Base-by-base conservation (phyloP, 257 asterid genomes). In the Euphrasia confusa region DNA sequence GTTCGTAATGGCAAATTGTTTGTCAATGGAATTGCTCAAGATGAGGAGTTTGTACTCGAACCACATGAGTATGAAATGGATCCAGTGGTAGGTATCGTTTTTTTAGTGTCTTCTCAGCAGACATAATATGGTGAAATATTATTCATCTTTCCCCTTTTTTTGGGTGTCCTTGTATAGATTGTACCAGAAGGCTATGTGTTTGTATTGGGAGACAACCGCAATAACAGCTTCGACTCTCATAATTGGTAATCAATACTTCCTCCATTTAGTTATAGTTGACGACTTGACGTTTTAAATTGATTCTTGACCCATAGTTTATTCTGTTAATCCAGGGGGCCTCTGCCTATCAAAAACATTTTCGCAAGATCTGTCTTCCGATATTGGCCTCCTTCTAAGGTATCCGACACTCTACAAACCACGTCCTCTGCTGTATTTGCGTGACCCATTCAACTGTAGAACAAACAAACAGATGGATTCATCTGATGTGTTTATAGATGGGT, bases 171-270 rank as follows among this genome's bases (percentile, higher is more conserved):
- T 69, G 45, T 75, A 90, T 75, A 90, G 98, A 75, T 84, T 68
- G 91, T 92, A 44, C 99, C 99, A 1, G 95, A 87, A 53, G 97
- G 94, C 68, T 83, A 68, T 55, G 99, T 92, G 64, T 92, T 86
- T 58, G 99, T 92, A 66, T 69, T 92, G 84, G 99, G 99, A 57
- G 97, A 92, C 88, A 92, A 92, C 62, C 95, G 99, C 45, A 92
- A 92, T 68, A 84, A 87, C 70, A 92, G 99, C 81, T 84, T 66
- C 12, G 99, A 92, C 79, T 92, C 99, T 27, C 99, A 83, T 75
- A 71, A 83, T 74, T 92, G 99, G 98, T 90, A 75, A 70, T 61
- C 58, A 11, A 37, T 37, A 37, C 42, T 37, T 37, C 42, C 13
- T 14, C 27, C 15, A 47, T 54, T 54, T 54, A 53, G 44, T 10